phyloP scores from a whole-genome alignment of 129 eudicot genomes.

The Flaveria trinervia region DNA sequence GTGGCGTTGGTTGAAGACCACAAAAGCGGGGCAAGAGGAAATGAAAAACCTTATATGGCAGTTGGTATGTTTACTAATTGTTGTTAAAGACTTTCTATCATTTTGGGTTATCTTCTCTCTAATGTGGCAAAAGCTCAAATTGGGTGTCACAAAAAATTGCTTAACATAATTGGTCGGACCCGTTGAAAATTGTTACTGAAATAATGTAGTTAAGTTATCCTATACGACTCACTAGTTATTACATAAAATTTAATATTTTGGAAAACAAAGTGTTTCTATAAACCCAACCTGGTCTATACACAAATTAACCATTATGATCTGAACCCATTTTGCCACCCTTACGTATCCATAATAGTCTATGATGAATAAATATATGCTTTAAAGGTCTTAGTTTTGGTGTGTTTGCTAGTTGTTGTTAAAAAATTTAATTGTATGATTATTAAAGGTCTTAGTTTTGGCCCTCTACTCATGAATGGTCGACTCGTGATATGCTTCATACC shows the following conservation, averaged over 20 bases:
- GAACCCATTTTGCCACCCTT: neutral
- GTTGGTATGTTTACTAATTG: conserved; percentile 53
- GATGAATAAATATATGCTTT: neutral
- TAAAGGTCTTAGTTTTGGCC: neutral
- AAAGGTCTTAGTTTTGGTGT: conserved; percentile 43
- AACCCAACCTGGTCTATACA: neutral
- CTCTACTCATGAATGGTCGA: neutral
- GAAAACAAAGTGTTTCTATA: neutral
- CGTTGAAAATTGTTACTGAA: neutral
- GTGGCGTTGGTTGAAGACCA: conserved; percentile 99
- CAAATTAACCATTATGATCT: neutral
- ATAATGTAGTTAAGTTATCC: neutral
- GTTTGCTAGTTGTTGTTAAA: conserved; percentile 22
- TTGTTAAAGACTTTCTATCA: neutral
- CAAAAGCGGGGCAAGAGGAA: conserved; percentile 87
- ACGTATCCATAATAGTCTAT: too few relatives aligned
- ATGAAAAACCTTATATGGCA: conserved; percentile 82
- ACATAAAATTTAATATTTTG: neutral
- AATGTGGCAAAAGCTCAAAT: neutral
- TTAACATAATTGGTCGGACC: neutral
- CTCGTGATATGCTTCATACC: neutral
- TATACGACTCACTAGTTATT: neutral
- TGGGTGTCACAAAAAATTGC: neutral
- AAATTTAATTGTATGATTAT: neutral
- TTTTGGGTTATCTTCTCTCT: neutral